Conservation (phyloP, 2,329 filamentous ascomycete species). For the Cladophialophora bantiana region DNA sequence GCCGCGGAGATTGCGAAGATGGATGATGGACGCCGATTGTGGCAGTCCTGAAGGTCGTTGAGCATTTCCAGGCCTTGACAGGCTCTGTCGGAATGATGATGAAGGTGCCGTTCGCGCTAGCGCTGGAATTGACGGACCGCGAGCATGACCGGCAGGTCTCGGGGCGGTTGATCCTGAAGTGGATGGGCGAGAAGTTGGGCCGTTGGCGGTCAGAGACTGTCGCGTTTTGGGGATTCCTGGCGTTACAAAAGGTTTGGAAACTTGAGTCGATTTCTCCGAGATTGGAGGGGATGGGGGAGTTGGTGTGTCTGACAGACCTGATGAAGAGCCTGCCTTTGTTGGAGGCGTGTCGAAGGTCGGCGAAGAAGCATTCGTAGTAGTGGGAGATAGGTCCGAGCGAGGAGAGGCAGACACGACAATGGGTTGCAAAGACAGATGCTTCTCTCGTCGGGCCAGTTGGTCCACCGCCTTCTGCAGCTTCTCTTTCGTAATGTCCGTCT, state of each 20-base stretch:
- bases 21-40: constrained; percentile 77
- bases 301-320: constrained; percentile 68
- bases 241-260: constrained; percentile 58
- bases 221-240: constrained; percentile 55
- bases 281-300: constrained; percentile 94
- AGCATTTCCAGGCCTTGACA: constrained; percentile 39
- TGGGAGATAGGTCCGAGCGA: constrained; percentile 76
- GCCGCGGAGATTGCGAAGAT: constrained; percentile 90
- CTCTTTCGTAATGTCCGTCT: constrained; percentile 91
- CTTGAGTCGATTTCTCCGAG: constrained; percentile 75
- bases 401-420: constrained; percentile 42
- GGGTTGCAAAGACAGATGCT: constrained; percentile 58
- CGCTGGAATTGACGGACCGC: constrained; percentile 66
- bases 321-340: constrained; percentile 69
- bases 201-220: constrained; percentile 55
- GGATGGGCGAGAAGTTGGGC: constrained; percentile 61
- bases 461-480: constrained; percentile 79
- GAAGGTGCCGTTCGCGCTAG: constrained; percentile 57
- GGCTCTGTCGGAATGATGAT: constrained; percentile 48
- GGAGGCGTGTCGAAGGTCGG: constrained; percentile 89
- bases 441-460: constrained; percentile 58
- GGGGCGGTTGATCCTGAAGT: constrained; percentile 47
- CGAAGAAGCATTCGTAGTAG: constrained; percentile 81
- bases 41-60: constrained; percentile 53
- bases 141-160: constrained; percentile 56